These are phyloP conservation scores for Plasmodium berghei DNA, from an alignment of 169 alveolate genomes.

Conservation along the genomic window DNA sequence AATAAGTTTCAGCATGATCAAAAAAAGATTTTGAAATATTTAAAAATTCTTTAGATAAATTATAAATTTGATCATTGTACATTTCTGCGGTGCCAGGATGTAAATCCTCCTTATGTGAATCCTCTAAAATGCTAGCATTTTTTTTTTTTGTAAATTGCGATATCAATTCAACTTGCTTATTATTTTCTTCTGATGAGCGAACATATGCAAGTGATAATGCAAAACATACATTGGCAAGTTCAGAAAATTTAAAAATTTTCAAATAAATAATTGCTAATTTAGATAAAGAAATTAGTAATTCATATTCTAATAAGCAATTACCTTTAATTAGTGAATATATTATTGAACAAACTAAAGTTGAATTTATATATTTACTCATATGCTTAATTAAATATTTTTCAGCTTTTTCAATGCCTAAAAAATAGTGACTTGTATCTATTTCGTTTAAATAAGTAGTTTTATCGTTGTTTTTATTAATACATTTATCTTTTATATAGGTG, in stretches of 20 bases:
- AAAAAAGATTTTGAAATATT: slow-evolving; percentile 23
- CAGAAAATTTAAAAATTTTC: slow-evolving; percentile 39
- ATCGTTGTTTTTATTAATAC: not conserved
- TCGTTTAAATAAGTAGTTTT: not conserved
- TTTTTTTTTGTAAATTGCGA: slow-evolving; percentile 3
- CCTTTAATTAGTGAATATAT: slow-evolving; percentile 73
- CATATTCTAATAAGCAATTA: slow-evolving; percentile 54
- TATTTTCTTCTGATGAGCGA: slow-evolving; percentile 64
- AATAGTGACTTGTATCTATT: not conserved
- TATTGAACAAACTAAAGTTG: slow-evolving; percentile 62
- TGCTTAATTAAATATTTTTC: slow-evolving; percentile 23
- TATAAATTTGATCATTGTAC: slow-evolving; percentile 44
- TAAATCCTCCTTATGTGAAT: too few relatives aligned
- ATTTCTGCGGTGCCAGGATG: not conserved
- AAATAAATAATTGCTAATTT: slow-evolving; percentile 55
- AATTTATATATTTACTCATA: slow-evolving; percentile 25
- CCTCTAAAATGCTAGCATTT: not conserved
- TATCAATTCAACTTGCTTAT: slow-evolving; percentile 29
- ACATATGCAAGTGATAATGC: slow-evolving; percentile 67
- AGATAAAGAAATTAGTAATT: slow-evolving; percentile 46
- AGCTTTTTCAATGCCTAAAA: not conserved
- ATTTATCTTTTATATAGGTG: too few relatives aligned
- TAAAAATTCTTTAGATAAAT: slow-evolving; percentile 39
- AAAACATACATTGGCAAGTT: slow-evolving; percentile 52
- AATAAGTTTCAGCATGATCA: slow-evolving; percentile 44